Conservation (phyloP, 257 asterid genomes). For the Solanum etuberosum region DNA sequence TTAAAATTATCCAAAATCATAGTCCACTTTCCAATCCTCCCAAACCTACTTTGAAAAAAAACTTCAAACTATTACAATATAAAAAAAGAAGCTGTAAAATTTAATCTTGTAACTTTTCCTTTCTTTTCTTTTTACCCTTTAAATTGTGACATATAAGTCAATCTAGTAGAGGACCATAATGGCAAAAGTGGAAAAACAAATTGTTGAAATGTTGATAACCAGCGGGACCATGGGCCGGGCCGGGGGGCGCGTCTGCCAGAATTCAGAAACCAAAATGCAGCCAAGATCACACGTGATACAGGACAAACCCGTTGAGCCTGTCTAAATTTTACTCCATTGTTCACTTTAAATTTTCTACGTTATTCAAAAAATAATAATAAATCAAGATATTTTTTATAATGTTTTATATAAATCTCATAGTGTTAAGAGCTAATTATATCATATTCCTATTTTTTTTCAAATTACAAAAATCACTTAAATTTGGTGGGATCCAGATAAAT, state of each 20-base stretch:
- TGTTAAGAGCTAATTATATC: too few relatives aligned
- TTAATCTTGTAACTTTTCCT: not conserved
- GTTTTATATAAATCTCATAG: too few relatives aligned
- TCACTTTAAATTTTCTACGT: not conserved
- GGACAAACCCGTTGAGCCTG: conserved; percentile 2
- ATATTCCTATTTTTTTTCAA: too few relatives aligned
- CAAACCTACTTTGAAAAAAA: not conserved
- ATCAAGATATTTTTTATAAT: too few relatives aligned
- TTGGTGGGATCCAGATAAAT: not conserved
- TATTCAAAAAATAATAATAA: not conserved
- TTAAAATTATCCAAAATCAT: not conserved
- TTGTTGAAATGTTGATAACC: not conserved
- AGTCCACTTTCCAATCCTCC: not conserved
- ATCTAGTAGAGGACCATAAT: not conserved
- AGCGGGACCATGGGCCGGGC: not conserved
- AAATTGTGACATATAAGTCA: not conserved
- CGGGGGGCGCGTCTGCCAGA: not conserved
- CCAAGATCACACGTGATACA: not conserved
- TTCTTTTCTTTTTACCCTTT: not conserved
- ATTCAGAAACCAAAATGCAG: not conserved
- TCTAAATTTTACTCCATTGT: not conserved
- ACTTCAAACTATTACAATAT: too few relatives aligned
- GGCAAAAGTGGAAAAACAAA: not conserved
- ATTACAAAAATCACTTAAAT: too few relatives aligned
- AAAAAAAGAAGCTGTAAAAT: too few relatives aligned